Percentiles rank a stretch among this genome's conserved stretches.
Evolutionary conservation across 2,329 filamentous ascomycete species (phyloP).

Genomic region (Ophiostoma perfectum): DNA sequence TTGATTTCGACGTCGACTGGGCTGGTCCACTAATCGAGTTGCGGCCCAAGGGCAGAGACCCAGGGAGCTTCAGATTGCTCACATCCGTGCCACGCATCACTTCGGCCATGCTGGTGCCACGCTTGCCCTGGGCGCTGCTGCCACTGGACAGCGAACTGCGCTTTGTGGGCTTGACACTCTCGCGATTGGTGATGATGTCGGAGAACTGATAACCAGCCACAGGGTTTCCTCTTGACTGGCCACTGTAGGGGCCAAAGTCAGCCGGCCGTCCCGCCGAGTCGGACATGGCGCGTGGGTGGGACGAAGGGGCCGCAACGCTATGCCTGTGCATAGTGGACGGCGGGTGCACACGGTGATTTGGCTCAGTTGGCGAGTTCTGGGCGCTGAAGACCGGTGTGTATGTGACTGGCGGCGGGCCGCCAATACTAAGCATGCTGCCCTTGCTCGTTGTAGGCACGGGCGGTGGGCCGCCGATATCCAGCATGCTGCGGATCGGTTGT

Average conservation of each 20-base stretch:
- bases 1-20: slow-evolving; percentile 39
- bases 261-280: slow-evolving; percentile 41
- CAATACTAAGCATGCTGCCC: slow-evolving; percentile 49
- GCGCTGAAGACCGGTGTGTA: slow-evolving; percentile 38
- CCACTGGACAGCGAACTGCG: slow-evolving; percentile 33
- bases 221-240: slow-evolving; percentile 35
- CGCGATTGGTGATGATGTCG: slow-evolving; percentile 50
- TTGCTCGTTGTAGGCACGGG: slow-evolving; percentile 36
- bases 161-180: slow-evolving; percentile 45
- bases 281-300: slow-evolving; percentile 49
- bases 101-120: slow-evolving; percentile 43
- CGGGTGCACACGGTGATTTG: slow-evolving; percentile 34
- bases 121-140: slow-evolving; percentile 24
- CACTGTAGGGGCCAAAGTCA: slow-evolving; percentile 31
- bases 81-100: slow-evolving; percentile 50
- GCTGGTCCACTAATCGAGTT: slow-evolving; percentile 35
- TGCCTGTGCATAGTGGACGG: slow-evolving; percentile 5
- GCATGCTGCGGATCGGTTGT: slow-evolving; percentile 61
- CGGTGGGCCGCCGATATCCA: slow-evolving; percentile 49
- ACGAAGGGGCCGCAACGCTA: slow-evolving; percentile 23
- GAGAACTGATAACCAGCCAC: slow-evolving; percentile 57
- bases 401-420: slow-evolving; percentile 31
- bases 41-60: slow-evolving; percentile 34
- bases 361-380: slow-evolving; percentile 44
- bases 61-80: slow-evolving; percentile 45